phyloP scores from a whole-genome alignment of 2,329 filamentous ascomycete species.

The Pseudogymnoascus sp. region DNA sequence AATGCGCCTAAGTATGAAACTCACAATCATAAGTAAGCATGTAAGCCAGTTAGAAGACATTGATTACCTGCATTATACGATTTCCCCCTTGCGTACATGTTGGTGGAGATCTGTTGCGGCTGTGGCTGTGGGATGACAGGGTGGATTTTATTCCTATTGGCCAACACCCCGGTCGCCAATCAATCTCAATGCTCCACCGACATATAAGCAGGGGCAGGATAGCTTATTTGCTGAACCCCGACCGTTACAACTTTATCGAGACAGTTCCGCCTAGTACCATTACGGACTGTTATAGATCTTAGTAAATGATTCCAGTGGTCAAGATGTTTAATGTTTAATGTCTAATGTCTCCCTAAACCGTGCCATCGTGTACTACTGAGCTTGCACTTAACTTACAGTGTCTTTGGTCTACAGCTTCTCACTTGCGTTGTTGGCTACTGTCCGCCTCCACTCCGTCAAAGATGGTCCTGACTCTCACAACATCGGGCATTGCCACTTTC shows the following conservation, averaged over 20 bases:
- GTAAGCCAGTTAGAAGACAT: not conserved
- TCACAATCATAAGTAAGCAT: not conserved
- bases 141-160: not conserved
- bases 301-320: not conserved
- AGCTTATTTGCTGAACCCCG: not conserved
- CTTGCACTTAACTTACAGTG: not conserved
- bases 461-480: not conserved
- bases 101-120: not conserved
- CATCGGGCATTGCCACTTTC: not conserved
- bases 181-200: not conserved
- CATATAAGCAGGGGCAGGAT: not conserved
- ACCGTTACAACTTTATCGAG: not conserved
- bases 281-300: not conserved
- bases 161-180: not conserved
- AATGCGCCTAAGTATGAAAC: not conserved
- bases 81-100: not conserved
- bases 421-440: not conserved
- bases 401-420: not conserved
- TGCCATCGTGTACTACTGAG: not conserved
- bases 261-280: not conserved
- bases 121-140: not conserved
- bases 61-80: not conserved
- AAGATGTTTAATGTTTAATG: not conserved
- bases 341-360: not conserved
- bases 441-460: not conserved